phyloP scores from a whole-genome alignment of 805 yeast genomes.

The Nematodospora valgi region DNA sequence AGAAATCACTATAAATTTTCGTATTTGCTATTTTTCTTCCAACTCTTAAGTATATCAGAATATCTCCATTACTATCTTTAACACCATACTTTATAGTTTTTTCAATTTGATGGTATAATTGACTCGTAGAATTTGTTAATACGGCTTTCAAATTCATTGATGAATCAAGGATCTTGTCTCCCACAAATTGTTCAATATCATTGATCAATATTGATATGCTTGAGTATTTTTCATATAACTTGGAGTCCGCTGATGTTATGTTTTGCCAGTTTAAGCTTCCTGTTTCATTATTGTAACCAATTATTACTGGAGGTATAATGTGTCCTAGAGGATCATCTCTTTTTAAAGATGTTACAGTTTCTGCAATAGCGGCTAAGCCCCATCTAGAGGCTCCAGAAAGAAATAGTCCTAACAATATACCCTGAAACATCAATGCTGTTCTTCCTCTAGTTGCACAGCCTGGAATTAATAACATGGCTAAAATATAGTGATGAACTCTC shows the following conservation, averaged over 20 bases:
- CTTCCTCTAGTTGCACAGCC: constrained; percentile 77
- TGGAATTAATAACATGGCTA: constrained; percentile 74
- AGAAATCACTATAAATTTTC: constrained; percentile 53
- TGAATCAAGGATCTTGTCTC: constrained; percentile 34
- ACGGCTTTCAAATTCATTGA: constrained; percentile 34
- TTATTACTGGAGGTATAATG: constrained; percentile 49
- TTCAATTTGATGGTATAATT: constrained; percentile 22
- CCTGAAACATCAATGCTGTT: constrained; percentile 75
- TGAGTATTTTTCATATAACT: constrained; percentile 28
- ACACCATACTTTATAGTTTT: constrained; percentile 24
- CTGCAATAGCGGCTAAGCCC: constrained; percentile 90
- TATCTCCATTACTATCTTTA: constrained; percentile 25
- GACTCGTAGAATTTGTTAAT: constrained; percentile 18
- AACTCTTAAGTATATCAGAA: constrained; percentile 51
- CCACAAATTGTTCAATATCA: constrained; percentile 75
- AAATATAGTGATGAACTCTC: constrained; percentile 74
- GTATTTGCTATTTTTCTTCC: constrained; percentile 46
- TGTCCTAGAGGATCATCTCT: constrained; percentile 71
- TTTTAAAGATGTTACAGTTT: constrained; percentile 61
- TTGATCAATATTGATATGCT: constrained; percentile 69
- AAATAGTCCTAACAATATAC: constrained; percentile 74
- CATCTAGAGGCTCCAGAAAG: constrained; percentile 86
- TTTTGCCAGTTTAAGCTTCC: constrained; percentile 38
- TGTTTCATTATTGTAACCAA: constrained; percentile 20
- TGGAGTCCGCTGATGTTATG: constrained; percentile 1